A percentile compares a stretch with the other conserved stretches of the same genome.
Evolutionary conservation across 371 early-diverging fungal species (phyloP).

Genomic region (Thermomucor indicae-seudaticae): DNA sequence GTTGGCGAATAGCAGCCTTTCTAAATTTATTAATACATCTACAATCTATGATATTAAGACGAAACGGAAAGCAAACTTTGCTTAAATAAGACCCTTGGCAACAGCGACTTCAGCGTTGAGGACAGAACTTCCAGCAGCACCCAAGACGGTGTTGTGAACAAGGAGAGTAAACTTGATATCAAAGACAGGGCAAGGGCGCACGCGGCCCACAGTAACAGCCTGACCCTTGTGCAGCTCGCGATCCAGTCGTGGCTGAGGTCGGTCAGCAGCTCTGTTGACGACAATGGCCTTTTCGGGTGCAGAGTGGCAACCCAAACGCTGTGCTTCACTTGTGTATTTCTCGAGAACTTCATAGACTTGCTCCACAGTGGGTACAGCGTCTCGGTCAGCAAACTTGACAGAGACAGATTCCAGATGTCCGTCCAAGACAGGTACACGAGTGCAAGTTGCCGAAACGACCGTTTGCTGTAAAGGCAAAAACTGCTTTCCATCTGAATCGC

Average conservation of each 20-base stretch:
- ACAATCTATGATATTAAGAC: too few relatives aligned
- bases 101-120: constrained; percentile 93
- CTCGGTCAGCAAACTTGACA: constrained; percentile 77
- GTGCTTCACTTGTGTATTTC: constrained; percentile 73
- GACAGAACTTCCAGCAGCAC: constrained; percentile 94
- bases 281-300: constrained; percentile 81
- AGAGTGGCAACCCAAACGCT: constrained; percentile 67
- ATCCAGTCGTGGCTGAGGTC: constrained; percentile 96
- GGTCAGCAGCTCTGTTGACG: constrained; percentile 68
- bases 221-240: constrained; percentile 81
- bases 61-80: not conserved
- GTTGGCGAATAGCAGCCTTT: too few relatives aligned
- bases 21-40: too few relatives aligned
- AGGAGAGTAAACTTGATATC: constrained; percentile 89
- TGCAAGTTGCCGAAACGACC: constrained; percentile 89
- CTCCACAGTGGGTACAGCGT: constrained; percentile 65
- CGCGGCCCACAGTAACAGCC: constrained; percentile 87
- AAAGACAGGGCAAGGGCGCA: constrained; percentile 79
- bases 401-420: constrained; percentile 91
- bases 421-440: constrained; percentile 94
- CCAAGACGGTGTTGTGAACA: constrained; percentile 94
- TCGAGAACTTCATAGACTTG: constrained; percentile 67
- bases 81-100: constrained; percentile 67
- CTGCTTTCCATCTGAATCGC: constrained; percentile 48
- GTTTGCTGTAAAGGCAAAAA: constrained; percentile 51